Base-by-base conservation (phyloP, 2,329 filamentous ascomycete genomes). In the Albifimbria verrucaria region DNA sequence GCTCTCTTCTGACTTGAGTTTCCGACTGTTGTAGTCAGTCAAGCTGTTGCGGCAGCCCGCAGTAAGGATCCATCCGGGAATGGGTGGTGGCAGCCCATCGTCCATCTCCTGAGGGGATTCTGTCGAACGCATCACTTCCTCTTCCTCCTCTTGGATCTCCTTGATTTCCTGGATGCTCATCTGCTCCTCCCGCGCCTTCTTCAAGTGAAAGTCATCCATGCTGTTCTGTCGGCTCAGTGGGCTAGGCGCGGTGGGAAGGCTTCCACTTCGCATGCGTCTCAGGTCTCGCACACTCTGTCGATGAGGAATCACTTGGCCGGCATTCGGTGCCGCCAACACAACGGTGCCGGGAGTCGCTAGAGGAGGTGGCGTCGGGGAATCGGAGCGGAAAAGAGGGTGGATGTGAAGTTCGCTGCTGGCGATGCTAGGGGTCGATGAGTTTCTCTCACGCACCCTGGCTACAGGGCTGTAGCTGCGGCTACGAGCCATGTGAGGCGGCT, bases 351-450 rank as follows among this genome's bases (percentile, higher is more conserved):
- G 85, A 0, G 86, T 88, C 2, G 80, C 78, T 6, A 82, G 71
- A 1, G 88, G 82, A 1, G 87, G 85, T 7, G 87, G 87, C 1
- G 77, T 79, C 0, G 86, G 86, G 41, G 84, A 88, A 64, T 90
- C 87, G 6, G 85, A 86, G 54, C 89, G 80, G 73, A 92, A 92
- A 3, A 92, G 77, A 9, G 89, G 89, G 66, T 92, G 89, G 45
- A 92, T 91, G 63, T 91, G 83, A 3, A 84, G 77, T 66, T 92
- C 87, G 61, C 77, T 73, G 58, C 72, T 57, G 12, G 62, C 65
- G 15, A 32, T 32, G 64, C 54, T 63, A 58, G 18, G 59, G 50
- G 62, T 59, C 23, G 55, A 46, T 20, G 51, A 55, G 7, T 56
- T 53, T 25, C 56, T 56, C 55, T 73, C 68, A 20, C 67, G 67